Percentiles rank a stretch among this genome's conserved stretches.
These are phyloP conservation scores for Fusarium sp. DNA, from an alignment of 2,329 filamentous ascomycete genomes.

Conservation along the genomic window DNA sequence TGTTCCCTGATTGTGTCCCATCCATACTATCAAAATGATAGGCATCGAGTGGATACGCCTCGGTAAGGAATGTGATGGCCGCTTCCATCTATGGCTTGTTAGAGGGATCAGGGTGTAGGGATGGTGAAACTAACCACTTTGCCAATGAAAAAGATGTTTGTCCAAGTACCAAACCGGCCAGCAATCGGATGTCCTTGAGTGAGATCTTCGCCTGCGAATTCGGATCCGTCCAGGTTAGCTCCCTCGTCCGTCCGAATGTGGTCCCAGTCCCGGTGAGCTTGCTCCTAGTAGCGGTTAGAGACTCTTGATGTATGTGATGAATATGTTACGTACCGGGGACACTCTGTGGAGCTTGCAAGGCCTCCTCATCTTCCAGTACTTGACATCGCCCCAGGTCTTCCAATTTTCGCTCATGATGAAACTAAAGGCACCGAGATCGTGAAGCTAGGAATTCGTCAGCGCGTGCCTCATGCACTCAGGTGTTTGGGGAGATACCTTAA, in stretches of 20 bases:
- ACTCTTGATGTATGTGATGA: background rate
- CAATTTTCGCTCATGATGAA: slow-evolving; percentile 33
- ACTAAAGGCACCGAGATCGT: slow-evolving; percentile 46
- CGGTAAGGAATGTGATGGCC: slow-evolving; percentile 33
- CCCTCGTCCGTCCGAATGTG: slow-evolving; percentile 11
- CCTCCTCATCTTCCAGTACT: slow-evolving; percentile 34
- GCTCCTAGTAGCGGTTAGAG: slow-evolving; percentile 40
- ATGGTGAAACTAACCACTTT: slow-evolving; percentile 38
- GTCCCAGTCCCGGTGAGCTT: slow-evolving; percentile 44
- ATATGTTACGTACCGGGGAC: slow-evolving; percentile 38
- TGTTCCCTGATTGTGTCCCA: background rate
- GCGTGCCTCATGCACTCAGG: too few species aligned
- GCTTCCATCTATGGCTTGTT: slow-evolving; percentile 43
- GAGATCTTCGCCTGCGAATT: slow-evolving; percentile 32
- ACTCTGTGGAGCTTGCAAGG: slow-evolving; percentile 36
- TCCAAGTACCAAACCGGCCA: slow-evolving; percentile 47
- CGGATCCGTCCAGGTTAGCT: background rate
- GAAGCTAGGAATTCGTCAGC: slow-evolving; percentile 36
- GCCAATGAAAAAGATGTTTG: slow-evolving; percentile 45
- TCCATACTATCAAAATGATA: slow-evolving; percentile 2
- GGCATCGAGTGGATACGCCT: slow-evolving; percentile 26
- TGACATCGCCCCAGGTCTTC: slow-evolving; percentile 1
- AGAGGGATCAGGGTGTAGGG: background rate
- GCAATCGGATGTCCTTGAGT: slow-evolving; percentile 29
- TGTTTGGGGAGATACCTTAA: slow-evolving; percentile 38